Percentiles rank a stretch among this genome's conserved stretches.
These are phyloP conservation scores for Apiotrichum montevideense DNA, from an alignment of 1,284 basidiomycete genomes.

Conservation along the genomic window DNA sequence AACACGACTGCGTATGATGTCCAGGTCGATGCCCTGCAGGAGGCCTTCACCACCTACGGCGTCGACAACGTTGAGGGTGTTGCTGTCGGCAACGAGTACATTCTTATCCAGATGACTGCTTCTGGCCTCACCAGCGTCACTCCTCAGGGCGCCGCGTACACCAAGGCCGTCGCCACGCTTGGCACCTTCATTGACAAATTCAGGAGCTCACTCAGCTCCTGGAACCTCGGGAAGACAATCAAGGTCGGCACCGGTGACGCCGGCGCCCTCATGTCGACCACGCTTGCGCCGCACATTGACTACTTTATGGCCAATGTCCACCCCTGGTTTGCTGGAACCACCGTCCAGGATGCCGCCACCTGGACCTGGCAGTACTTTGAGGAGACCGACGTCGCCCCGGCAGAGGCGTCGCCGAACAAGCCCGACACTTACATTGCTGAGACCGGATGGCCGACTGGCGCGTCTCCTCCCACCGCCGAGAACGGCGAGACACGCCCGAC, in stretches of 20 bases:
- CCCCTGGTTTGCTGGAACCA: slow-evolving; percentile 60
- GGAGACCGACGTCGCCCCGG: slow-evolving; percentile 53
- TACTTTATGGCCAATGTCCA: slow-evolving; percentile 66
- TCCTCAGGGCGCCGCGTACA: slow-evolving; percentile 27
- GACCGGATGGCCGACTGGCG: slow-evolving; percentile 75
- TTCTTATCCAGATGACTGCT: slow-evolving; percentile 58
- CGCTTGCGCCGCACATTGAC: slow-evolving; percentile 64
- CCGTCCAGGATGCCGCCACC: slow-evolving; percentile 59
- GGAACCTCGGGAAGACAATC: slow-evolving; percentile 50
- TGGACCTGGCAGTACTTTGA: slow-evolving; percentile 62
- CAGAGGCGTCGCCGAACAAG: slow-evolving; percentile 52
- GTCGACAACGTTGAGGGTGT: slow-evolving; percentile 65
- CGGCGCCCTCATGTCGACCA: slow-evolving; percentile 71
- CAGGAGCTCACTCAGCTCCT: slow-evolving; percentile 53
- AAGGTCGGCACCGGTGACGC: slow-evolving; percentile 86
- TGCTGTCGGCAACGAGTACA: slow-evolving; percentile 60
- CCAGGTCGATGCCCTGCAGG: slow-evolving; percentile 62
- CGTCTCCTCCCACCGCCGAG: background rate
- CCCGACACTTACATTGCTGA: slow-evolving; percentile 81
- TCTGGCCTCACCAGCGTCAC: slow-evolving; percentile 19
- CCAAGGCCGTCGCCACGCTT: slow-evolving; percentile 51
- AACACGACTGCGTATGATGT: slow-evolving; percentile 62
- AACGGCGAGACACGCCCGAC: background rate
- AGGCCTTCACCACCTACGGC: slow-evolving; percentile 66
- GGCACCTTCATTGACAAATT: slow-evolving; percentile 59